A percentile compares a stretch with the other conserved stretches of the same genome.
These are phyloP conservation scores for Colletotrichum sp. DNA, from an alignment of 2,329 filamentous ascomycete species.

Conservation along the genomic window DNA sequence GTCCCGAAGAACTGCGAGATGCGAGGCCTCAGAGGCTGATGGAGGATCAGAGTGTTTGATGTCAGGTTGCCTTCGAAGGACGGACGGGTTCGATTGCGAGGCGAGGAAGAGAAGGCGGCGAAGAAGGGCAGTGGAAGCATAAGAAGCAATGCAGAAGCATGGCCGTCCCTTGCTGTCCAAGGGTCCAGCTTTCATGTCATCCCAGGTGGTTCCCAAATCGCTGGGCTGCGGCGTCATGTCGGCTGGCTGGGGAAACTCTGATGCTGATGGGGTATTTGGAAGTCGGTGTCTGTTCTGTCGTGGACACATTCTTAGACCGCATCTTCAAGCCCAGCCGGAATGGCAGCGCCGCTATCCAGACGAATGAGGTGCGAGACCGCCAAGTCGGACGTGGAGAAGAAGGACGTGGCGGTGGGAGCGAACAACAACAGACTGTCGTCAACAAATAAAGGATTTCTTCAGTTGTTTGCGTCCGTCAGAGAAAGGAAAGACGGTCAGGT, in stretches of 20 bases:
- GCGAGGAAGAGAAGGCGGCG: not conserved
- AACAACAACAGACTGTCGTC: not conserved
- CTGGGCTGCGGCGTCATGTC: not conserved
- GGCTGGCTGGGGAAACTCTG: not conserved
- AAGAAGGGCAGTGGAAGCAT: not conserved
- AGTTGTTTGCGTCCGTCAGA: conserved; percentile 7
- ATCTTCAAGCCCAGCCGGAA: not conserved
- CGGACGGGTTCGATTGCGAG: not conserved
- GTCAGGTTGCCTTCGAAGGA: not conserved
- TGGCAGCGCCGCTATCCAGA: not conserved
- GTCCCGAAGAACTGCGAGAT: not conserved
- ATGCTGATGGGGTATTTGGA: not conserved
- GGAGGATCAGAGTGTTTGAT: not conserved
- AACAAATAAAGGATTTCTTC: not conserved
- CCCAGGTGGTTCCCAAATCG: not conserved
- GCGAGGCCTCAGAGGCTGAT: not conserved
- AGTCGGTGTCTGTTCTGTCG: not conserved
- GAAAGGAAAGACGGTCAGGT: not conserved
- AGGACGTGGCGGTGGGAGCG: not conserved
- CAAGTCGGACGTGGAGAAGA: not conserved
- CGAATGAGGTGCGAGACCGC: not conserved
- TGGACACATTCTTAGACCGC: not conserved
- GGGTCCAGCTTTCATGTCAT: conserved; percentile 13
- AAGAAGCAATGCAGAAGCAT: not conserved
- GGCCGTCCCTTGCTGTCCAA: not conserved